Evolutionary conservation across 2,329 filamentous ascomycete species (phyloP).

Genomic region (Pestalotiopsis sp.): DNA sequence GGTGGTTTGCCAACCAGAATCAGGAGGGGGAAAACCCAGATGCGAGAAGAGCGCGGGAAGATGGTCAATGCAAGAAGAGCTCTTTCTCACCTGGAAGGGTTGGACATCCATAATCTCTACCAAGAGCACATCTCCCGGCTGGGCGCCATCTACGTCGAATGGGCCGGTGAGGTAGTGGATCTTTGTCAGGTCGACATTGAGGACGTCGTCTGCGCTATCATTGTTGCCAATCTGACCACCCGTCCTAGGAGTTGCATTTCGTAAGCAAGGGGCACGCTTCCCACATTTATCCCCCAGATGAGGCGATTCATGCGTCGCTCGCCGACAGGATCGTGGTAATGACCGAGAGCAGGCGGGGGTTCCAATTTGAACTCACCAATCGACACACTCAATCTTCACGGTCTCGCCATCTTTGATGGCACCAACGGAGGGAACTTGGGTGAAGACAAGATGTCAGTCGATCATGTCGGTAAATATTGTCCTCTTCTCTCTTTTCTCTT

Average conservation of each 20-base stretch:
- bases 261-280: not conserved
- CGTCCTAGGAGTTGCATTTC: conserved; percentile 43
- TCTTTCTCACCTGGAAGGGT: conserved; percentile 62
- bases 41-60: too few species aligned
- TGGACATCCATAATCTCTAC: conserved; percentile 95
- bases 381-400: conserved; percentile 90
- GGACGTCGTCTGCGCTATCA: conserved; percentile 85
- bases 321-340: not conserved
- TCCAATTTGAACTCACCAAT: conserved; percentile 55
- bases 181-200: conserved; percentile 79
- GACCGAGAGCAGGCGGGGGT: not conserved
- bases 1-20: not conserved
- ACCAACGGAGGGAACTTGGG: conserved; percentile 70
- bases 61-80: too few species aligned
- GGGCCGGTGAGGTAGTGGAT: conserved; percentile 90
- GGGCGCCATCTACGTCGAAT: conserved; percentile 81
- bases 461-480: not conserved
- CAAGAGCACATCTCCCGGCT: conserved; percentile 81
- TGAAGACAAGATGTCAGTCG: not conserved
- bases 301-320: not conserved
- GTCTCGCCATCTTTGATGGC: conserved; percentile 82
- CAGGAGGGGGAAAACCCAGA: not conserved
- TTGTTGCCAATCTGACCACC: conserved; percentile 86
- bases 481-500: not conserved
- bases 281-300: too few species aligned